Percentiles rank a stretch among this genome's conserved stretches.
Evolutionary conservation across 2,329 filamentous ascomycete species (phyloP).

Genomic region (Tolypocladium capitatum): DNA sequence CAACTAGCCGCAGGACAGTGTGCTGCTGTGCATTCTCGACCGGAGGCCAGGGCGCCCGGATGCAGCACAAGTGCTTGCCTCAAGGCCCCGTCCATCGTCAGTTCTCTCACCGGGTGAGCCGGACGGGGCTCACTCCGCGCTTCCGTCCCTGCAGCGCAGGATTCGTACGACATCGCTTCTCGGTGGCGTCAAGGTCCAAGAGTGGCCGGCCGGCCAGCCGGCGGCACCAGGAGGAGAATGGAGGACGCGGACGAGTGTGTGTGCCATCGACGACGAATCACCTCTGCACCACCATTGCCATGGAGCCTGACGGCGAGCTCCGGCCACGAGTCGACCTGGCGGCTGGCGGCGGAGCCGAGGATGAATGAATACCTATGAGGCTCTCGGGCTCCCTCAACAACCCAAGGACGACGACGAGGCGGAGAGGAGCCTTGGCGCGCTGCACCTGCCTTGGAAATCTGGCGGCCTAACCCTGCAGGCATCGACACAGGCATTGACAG

Average conservation of each 20-base stretch:
- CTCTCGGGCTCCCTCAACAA: neutral
- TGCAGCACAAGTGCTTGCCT: neutral
- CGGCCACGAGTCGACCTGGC: too few relatives aligned
- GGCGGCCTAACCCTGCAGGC: neutral
- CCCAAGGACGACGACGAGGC: neutral
- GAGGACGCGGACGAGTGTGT: too few relatives aligned
- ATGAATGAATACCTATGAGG: neutral
- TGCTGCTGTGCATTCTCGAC: too few relatives aligned
- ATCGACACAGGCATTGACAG: neutral
- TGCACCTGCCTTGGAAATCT: neutral
- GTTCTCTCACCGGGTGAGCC: neutral
- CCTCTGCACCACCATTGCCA: neutral
- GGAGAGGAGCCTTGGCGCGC: neutral
- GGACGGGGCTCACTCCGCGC: neutral
- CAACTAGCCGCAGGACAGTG: too few relatives aligned
- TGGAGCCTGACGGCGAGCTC: too few relatives aligned
- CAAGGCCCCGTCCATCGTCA: neutral
- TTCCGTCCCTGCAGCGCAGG: neutral
- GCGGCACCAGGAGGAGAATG: neutral
- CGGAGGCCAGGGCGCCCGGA: neutral
- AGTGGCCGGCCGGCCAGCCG: neutral
- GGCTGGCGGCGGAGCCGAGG: too few relatives aligned
- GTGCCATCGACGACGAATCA: neutral
- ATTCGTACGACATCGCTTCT: neutral
- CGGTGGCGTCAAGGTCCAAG: constrained; percentile 1